Evolutionary conservation across 2,329 filamentous ascomycete genomes (phyloP), one percentile per base, ranked within the genome.

Genomic region (Coniochaeta prunicola): DNA sequence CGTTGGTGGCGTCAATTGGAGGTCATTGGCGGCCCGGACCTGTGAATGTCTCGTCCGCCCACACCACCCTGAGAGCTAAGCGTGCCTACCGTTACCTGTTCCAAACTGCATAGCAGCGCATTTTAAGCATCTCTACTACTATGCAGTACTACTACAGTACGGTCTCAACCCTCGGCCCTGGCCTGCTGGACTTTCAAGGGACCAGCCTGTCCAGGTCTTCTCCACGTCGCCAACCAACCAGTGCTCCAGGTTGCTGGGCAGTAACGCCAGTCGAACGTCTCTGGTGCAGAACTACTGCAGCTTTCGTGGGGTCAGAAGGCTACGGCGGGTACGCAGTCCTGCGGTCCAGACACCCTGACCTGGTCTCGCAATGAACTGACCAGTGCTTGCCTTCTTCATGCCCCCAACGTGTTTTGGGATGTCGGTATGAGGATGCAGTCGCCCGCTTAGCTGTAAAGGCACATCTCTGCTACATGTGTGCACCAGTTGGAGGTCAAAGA

Each of bases 401-500:
- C 3, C 38, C 38, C 2, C 38, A 24, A 12, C 13, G 21, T 21
- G 12, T 19, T 45, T 45, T 45, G 56, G 26, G 48, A 36, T 60
- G 58, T 60, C 56, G 61, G 58, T 53, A 59, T 58, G 59, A 61
- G 53, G 58, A 56, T 30, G 45, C 45, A 59, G 59, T 62, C 57
- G 60, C 63, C 59, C 63, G 59, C 59, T 64, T 30, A 26, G 7
- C 45, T 30, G 53, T 45, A 24, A 34, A 50, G 45, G 24, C 40
- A 21, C 40, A 12, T 10, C 26, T 45, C 21, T 26, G 40, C 13
- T 19, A 40, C 36, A 17, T n/a, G 54, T 36, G 28, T 48, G 17
- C 40, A 45, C 15, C 36, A 21, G 53, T 55, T 21, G 53, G 21
- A 55, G 34, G 15, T 15, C 12, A 4, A 7, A 42, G 13, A n/a